Evolutionary conservation across 140 eudicot genomes (phyloP), one percentile per base, ranked within the genome.

Genomic region (Senecio squalidus): DNA sequence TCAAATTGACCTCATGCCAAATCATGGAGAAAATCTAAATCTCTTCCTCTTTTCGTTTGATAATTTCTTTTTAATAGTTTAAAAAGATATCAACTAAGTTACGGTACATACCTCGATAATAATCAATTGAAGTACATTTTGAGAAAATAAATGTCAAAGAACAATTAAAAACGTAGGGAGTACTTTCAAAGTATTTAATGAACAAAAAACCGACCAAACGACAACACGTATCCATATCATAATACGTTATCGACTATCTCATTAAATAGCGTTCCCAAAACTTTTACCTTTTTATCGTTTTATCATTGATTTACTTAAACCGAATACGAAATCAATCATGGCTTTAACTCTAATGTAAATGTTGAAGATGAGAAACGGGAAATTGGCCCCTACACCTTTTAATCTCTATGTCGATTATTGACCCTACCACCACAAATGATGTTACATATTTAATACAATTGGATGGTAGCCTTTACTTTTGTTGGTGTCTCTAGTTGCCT

Each of bases 361-460:
- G 30, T 26, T 27, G 17, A 18, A 66, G 39, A 41, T 26, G 17
- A 61, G 22, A 47, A 68, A 58, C 25, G 44, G 44, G 28, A 21
- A 53, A 69, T 14, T 43, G 70, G 65, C 65, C 76, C 58, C 69
- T 38, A 59, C 36, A 51, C 46, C 67, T 59, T 48, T 62, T 49
- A 60, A 59, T 23, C 24, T 68, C 67, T 31, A 33, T 36, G 48
- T 69, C 28, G 50, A 59, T 36, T 55, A 13, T 38, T 49, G 74
- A 49, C 68, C 74, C 67, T 40, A 62, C 65, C 58, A 41, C 63
- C 65, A 22, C 59, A 62, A 70, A 70, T 62, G 70, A 62, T 58
- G 31, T 70, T 44, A 55, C 69, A 62, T 70, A 70, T 70, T 70
- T 58, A 70, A 53, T 70, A 70, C 76, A 45, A 62, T 45, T 70